A percentile compares a stretch with the other conserved stretches of the same genome.
Conservation (phyloP, 1,139 yeast species). For the Saccharomyces hybrid region DNA sequence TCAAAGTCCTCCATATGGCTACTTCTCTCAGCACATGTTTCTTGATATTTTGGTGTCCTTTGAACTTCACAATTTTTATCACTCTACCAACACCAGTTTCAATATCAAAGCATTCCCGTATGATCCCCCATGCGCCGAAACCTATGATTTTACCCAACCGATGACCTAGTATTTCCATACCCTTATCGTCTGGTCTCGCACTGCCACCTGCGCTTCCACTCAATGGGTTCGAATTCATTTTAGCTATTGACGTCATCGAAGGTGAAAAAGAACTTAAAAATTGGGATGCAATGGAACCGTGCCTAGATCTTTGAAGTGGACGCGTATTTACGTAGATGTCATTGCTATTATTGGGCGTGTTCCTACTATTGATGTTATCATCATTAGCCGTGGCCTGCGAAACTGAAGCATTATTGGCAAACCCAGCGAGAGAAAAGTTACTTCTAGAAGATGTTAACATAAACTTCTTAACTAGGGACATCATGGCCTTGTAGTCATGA, state of each 20-base stretch:
- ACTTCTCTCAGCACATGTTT: slow-evolving; percentile 64
- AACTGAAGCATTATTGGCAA: slow-evolving; percentile 4
- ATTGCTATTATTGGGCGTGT: neutral
- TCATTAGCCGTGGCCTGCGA: neutral
- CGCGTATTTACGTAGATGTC: neutral
- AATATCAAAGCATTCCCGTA: slow-evolving; percentile 57
- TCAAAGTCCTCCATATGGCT: slow-evolving; percentile 60
- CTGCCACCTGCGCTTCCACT: slow-evolving; percentile 2
- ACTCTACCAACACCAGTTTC: slow-evolving; percentile 49
- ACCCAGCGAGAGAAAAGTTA: slow-evolving; percentile 14
- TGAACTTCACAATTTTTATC: slow-evolving; percentile 63
- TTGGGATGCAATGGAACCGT: slow-evolving; percentile 37
- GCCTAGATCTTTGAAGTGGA: slow-evolving; percentile 16
- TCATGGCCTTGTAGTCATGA: slow-evolving; percentile 37
- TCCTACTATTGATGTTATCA: neutral
- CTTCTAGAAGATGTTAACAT: slow-evolving; percentile 24
- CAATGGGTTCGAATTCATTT: slow-evolving; percentile 6
- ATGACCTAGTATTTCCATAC: slow-evolving; percentile 53
- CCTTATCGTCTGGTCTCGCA: slow-evolving; percentile 45
- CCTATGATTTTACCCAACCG: slow-evolving; percentile 74
- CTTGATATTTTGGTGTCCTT: slow-evolving; percentile 37
- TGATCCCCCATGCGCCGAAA: slow-evolving; percentile 86
- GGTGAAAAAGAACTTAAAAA: slow-evolving; percentile 36
- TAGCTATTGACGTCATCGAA: slow-evolving; percentile 18
- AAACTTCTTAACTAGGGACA: slow-evolving; percentile 30